A percentile compares a stretch with the other conserved stretches of the same genome.
Conservation (phyloP, 306 rosid species). For the Delonix regia region DNA sequence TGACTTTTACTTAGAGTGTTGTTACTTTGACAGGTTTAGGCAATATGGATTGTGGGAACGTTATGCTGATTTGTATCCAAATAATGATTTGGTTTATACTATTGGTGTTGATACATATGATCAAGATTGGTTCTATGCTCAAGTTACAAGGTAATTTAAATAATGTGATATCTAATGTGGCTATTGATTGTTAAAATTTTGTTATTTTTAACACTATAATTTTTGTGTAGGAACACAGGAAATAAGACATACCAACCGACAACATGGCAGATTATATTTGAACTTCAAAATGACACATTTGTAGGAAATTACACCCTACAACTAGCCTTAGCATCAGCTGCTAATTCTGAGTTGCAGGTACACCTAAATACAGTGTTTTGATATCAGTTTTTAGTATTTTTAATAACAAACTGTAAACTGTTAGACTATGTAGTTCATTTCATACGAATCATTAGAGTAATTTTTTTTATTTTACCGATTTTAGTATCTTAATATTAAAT, state of each 20-base stretch:
- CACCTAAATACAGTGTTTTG: not conserved
- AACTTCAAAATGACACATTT: slow-evolving; percentile 26
- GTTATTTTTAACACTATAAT: not conserved
- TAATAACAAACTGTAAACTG: too few species aligned
- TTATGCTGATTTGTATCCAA: slow-evolving; percentile 55
- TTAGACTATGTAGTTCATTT: too few species aligned
- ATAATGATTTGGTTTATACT: slow-evolving; percentile 56
- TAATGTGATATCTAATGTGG: not conserved
- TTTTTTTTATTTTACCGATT: too few species aligned
- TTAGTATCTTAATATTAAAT: too few species aligned
- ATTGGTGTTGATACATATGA: slow-evolving; percentile 36
- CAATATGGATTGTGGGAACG: slow-evolving; percentile 81
- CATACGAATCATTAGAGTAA: too few species aligned
- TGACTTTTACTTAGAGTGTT: not conserved
- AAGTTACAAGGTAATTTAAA: slow-evolving; percentile 47
- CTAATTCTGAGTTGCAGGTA: slow-evolving; percentile 60
- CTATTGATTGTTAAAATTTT: not conserved
- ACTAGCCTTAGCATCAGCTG: slow-evolving; percentile 72
- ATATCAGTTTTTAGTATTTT: too few species aligned
- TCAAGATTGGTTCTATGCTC: slow-evolving; percentile 73
- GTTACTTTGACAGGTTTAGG: slow-evolving; percentile 51
- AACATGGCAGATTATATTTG: slow-evolving; percentile 74
- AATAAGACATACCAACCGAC: slow-evolving; percentile 63
- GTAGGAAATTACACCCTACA: slow-evolving; percentile 69
- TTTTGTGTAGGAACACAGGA: slow-evolving; percentile 46